A percentile compares a stretch with the other conserved stretches of the same genome.
phyloP scores from a whole-genome alignment of 2,329 filamentous ascomycete genomes.

The Cercospora zeina region DNA sequence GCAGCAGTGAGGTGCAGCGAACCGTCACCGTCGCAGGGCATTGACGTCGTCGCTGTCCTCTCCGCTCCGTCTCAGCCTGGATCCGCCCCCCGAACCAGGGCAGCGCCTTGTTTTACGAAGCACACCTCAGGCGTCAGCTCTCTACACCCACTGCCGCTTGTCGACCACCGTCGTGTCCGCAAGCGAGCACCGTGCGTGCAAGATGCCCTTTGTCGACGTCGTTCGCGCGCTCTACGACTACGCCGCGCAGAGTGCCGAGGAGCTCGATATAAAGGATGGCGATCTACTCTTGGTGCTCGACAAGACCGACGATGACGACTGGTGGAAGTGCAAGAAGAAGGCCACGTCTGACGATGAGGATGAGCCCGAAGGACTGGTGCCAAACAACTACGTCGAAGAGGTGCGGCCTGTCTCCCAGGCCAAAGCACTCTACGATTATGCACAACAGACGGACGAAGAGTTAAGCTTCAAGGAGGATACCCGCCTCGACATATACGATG shows the following conservation, averaged over 20 bases:
- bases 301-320: constrained; percentile 72
- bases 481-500: constrained; percentile 80
- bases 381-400: constrained; percentile 93
- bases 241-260: constrained; percentile 77
- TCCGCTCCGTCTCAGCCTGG: constrained; percentile 1
- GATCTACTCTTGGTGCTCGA: constrained; percentile 87
- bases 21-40: neutral
- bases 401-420: constrained; percentile 68
- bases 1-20: neutral
- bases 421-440: constrained; percentile 97
- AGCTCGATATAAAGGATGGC: constrained; percentile 80
- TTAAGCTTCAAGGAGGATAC: constrained; percentile 92
- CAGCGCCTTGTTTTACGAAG: constrained; percentile 12
- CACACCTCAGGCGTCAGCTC: constrained; percentile 9
- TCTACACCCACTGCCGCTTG: neutral
- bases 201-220: constrained; percentile 88
- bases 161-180: neutral
- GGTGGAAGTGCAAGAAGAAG: constrained; percentile 98
- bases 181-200: constrained; percentile 15
- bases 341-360: constrained; percentile 76
- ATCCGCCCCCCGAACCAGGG: neutral
- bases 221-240: constrained; percentile 94
- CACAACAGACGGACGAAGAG: constrained; percentile 95
- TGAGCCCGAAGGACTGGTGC: constrained; percentile 84
- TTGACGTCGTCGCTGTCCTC: neutral